Evolutionary conservation across 345 rosid species (phyloP), one percentile per base, ranked within the genome.

Genomic region (Bretschneidera sinensis): DNA sequence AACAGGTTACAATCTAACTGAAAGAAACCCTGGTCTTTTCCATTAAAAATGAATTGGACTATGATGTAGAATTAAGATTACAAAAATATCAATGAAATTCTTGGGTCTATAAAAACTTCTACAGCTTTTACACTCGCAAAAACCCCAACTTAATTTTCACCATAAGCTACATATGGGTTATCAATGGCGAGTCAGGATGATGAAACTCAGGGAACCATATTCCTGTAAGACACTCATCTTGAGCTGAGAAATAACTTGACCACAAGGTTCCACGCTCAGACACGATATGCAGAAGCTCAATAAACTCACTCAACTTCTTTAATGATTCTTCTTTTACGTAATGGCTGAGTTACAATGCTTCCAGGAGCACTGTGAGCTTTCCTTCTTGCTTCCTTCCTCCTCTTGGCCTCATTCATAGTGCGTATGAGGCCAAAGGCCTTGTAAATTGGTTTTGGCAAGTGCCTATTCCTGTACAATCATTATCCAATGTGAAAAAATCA

Each of bases 341-440:
- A 35, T 10, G 91, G 87, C 67, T 71, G 39, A 3, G 79, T 66
- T 10, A 75, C 70, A 20, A 78, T 45, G 57, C 83, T 79, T 72
- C 99, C 98, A 1, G 88, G 88, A 54, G 98, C 88, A 71, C 96
- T 91, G 67, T 88, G 96, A 51, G 94, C 96, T 79, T 78, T 95
- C 65, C 86, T 81, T 63, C 85, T 82, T n/a, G 80, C 85, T 19
- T 79, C 87, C 79, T 91, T 95, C 74, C 76, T 85, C 66, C 77
- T 91, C 74, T 83, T 81, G 1, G 96, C 80, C 20, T 88, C 94
- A 21, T 66, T 73, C 73, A 81, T 66, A 0, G 80, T 71, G 51
- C 88, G 79, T 13, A 76, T 71, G 15, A 78, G 64, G 10, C 23
- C 57, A 45, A 62, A 70, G 8, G 96, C 94, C 79, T 82, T 88